Percentiles rank a stretch among this genome's conserved stretches.
Evolutionary conservation across 495 filamentous ascomycete genomes (phyloP).

Genomic region (Hypoxylon perforatum): DNA sequence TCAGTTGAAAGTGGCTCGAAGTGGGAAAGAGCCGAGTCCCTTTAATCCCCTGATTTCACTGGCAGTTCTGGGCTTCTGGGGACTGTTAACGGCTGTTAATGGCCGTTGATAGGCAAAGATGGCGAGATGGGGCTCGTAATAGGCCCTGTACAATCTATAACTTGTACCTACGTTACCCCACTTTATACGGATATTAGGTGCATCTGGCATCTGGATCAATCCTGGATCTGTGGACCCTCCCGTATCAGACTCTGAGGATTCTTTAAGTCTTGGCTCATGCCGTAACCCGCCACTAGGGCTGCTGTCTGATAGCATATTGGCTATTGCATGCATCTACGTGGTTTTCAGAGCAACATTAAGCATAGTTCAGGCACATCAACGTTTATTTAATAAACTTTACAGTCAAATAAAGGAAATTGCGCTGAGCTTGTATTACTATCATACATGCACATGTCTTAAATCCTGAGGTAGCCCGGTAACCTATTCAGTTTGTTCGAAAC

Average conservation of each 20-base stretch:
- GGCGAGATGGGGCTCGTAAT: neutral
- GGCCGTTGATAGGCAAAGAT: too few relatives aligned
- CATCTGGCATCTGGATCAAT: conserved; percentile 22
- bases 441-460: conserved; percentile 2
- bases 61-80: too few relatives aligned
- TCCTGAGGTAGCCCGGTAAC: conserved; percentile 21
- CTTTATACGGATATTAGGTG: conserved; percentile 32
- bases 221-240: conserved; percentile 12
- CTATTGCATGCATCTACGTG: too few relatives aligned
- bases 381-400: too few relatives aligned
- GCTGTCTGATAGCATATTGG: neutral
- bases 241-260: conserved; percentile 19
- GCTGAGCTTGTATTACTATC: neutral
- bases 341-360: too few relatives aligned
- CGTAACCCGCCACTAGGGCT: conserved; percentile 23
- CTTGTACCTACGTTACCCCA: conserved; percentile 16
- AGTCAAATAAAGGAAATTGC: too few relatives aligned
- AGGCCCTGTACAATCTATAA: conserved; percentile 10
- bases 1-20: conserved; percentile 31
- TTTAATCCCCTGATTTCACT: neutral
- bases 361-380: too few relatives aligned
- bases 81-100: too few relatives aligned
- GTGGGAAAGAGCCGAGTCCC: conserved; percentile 1
- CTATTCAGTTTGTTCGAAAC: conserved; percentile 33
- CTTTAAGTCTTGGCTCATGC: conserved; percentile 23